Evolutionary conservation across 1,139 yeast genomes (phyloP).

Genomic region (Taiozyma sp.): DNA sequence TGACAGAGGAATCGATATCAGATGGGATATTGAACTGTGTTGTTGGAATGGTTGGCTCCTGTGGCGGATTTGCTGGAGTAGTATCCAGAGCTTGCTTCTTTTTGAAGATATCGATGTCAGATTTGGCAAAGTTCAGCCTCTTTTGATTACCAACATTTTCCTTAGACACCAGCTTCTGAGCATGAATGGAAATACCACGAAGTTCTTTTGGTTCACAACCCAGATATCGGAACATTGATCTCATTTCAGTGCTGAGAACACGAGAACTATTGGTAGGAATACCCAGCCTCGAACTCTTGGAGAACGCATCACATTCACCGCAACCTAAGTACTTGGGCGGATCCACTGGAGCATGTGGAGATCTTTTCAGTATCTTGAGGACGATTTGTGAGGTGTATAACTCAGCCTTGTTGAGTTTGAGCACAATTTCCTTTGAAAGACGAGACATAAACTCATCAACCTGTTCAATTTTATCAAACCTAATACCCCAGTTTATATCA

Average conservation of each 20-base stretch:
- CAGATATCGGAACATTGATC: constrained; percentile 50
- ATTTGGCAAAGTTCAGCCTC: constrained; percentile 35
- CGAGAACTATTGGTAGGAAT: constrained; percentile 61
- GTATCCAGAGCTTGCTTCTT: neutral
- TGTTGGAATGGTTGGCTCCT: constrained; percentile 6
- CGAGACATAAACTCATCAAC: constrained; percentile 58
- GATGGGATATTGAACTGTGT: constrained; percentile 24
- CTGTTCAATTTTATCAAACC: constrained; percentile 59
- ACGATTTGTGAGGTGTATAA: constrained; percentile 56
- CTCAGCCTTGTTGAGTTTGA: constrained; percentile 44
- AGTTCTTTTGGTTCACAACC: constrained; percentile 63
- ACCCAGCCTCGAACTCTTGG: constrained; percentile 60
- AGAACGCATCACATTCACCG: constrained; percentile 69
- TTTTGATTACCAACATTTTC: constrained; percentile 36
- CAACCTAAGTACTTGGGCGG: constrained; percentile 82
- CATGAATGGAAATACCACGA: constrained; percentile 73
- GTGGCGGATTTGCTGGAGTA: constrained; percentile 3
- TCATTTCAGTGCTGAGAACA: constrained; percentile 55
- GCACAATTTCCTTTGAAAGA: constrained; percentile 55
- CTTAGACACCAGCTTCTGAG: constrained; percentile 48
- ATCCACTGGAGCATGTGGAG: constrained; percentile 60
- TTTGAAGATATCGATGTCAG: constrained; percentile 5
- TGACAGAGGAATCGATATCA: constrained; percentile 27
- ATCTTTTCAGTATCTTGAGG: constrained; percentile 61
- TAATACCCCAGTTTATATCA: constrained; percentile 88